Evolutionary conservation across 2,329 filamentous ascomycete genomes (phyloP).

Genomic region (Talaromyces sp.): DNA sequence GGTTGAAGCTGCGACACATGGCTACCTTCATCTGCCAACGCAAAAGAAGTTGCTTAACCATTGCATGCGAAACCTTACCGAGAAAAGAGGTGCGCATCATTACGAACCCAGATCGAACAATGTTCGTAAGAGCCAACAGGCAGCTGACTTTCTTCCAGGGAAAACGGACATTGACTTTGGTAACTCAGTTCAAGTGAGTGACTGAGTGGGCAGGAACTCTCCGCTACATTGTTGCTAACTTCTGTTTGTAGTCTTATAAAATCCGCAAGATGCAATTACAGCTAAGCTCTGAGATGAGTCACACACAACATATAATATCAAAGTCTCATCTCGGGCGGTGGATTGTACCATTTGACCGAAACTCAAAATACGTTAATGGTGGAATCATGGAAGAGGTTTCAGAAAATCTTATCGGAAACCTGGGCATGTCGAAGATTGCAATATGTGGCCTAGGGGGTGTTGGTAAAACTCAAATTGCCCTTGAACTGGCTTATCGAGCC

Average conservation of each 20-base stretch:
- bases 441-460: slow-evolving; percentile 22
- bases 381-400: background rate
- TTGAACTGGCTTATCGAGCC: slow-evolving; percentile 29
- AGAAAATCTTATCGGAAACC: slow-evolving; percentile 1
- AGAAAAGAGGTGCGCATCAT: slow-evolving; percentile 6
- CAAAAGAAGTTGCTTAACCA: slow-evolving; percentile 9
- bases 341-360: slow-evolving; percentile 1
- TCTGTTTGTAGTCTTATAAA: background rate
- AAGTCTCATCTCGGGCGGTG: background rate
- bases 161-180: slow-evolving; percentile 10
- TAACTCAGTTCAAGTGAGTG: background rate
- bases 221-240: no score
- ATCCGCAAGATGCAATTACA: background rate
- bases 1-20: slow-evolving; percentile 16
- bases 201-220: background rate
- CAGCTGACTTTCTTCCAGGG: background rate
- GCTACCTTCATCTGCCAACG: slow-evolving; percentile 11
- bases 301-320: background rate
- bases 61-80: slow-evolving; percentile 10
- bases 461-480: slow-evolving; percentile 34
- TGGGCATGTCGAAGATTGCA: slow-evolving; percentile 8
- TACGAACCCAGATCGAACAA: no score
- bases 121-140: background rate
- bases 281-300: background rate
- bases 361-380: background rate